These are phyloP conservation scores for Sechiopsis laciniata DNA, from an alignment of 306 rosid species.

Conservation along the genomic window DNA sequence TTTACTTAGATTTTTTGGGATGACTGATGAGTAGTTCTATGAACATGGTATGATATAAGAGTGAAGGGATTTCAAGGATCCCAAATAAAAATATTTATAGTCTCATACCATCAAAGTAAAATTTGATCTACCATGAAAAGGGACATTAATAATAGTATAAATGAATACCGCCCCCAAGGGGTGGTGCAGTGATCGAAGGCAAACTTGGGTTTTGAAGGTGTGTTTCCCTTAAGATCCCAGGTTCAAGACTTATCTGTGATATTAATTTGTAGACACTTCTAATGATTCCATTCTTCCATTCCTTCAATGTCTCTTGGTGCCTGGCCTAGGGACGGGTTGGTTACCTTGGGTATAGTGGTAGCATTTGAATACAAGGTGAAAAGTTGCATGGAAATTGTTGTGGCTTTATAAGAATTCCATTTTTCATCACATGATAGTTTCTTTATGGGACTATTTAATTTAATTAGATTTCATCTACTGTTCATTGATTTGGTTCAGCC, in stretches of 20 bases:
- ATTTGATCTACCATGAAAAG: slow-evolving; percentile 4
- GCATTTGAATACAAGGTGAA: background rate
- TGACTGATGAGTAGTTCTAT: background rate
- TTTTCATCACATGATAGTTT: background rate
- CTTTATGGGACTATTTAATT: background rate
- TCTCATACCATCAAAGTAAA: background rate
- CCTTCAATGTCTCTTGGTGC: too few relatives aligned
- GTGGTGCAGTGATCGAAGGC: too few relatives aligned
- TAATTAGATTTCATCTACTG: background rate
- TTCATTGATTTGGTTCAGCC: background rate
- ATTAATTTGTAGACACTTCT: too few relatives aligned
- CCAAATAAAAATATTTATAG: background rate
- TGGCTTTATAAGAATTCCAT: slow-evolving; percentile 7
- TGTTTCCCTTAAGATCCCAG: too few relatives aligned
- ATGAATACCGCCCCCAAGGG: too few relatives aligned
- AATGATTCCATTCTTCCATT: too few relatives aligned
- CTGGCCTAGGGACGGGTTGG: too few relatives aligned
- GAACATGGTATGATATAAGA: background rate
- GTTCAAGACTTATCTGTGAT: too few relatives aligned
- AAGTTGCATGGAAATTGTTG: background rate
- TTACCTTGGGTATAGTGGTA: too few relatives aligned
- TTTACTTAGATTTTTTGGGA: background rate
- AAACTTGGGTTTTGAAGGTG: too few relatives aligned
- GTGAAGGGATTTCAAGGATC: background rate
- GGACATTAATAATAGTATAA: background rate